Evolutionary conservation across 768 basidiomycete genomes (phyloP).

Genomic region (Tricholoma terreum): DNA sequence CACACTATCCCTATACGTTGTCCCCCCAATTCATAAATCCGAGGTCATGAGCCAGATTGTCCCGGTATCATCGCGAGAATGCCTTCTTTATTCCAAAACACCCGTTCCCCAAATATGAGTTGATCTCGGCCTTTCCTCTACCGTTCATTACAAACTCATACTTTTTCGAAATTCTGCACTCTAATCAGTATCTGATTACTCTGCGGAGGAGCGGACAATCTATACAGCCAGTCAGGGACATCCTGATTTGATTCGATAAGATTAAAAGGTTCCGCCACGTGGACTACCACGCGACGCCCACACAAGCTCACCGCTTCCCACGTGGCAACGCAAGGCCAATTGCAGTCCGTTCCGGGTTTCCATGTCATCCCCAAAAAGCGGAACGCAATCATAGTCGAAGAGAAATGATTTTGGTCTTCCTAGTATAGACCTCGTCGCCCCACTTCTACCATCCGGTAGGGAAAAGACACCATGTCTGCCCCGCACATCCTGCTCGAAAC

Average conservation of each 20-base stretch:
- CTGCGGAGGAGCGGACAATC: neutral
- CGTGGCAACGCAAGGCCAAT: slow-evolving; percentile 33
- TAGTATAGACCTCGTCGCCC: slow-evolving; percentile 18
- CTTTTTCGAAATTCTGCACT: neutral
- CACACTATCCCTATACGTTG: neutral
- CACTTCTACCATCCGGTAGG: slow-evolving; percentile 3
- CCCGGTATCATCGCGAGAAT: neutral
- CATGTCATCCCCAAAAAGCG: slow-evolving; percentile 19
- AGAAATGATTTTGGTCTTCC: slow-evolving; percentile 8
- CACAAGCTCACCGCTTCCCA: slow-evolving; percentile 15
- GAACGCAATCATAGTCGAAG: neutral
- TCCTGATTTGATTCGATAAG: slow-evolving; percentile 1
- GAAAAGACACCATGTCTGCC: slow-evolving; percentile 13
- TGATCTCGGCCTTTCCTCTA: too few species aligned
- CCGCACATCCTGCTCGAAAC: slow-evolving; percentile 58
- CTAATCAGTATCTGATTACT: too few species aligned
- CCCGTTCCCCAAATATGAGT: too few species aligned
- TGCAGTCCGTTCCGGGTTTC: slow-evolving; percentile 35
- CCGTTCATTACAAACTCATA: too few species aligned
- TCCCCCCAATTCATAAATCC: neutral
- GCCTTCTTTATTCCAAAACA: neutral
- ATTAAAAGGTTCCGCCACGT: slow-evolving; percentile 30
- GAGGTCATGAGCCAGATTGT: neutral
- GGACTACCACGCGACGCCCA: slow-evolving; percentile 25
- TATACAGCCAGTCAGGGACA: neutral